phyloP scores from a whole-genome alignment of 371 early-diverging fungal species.

The Mortierella sp. region DNA sequence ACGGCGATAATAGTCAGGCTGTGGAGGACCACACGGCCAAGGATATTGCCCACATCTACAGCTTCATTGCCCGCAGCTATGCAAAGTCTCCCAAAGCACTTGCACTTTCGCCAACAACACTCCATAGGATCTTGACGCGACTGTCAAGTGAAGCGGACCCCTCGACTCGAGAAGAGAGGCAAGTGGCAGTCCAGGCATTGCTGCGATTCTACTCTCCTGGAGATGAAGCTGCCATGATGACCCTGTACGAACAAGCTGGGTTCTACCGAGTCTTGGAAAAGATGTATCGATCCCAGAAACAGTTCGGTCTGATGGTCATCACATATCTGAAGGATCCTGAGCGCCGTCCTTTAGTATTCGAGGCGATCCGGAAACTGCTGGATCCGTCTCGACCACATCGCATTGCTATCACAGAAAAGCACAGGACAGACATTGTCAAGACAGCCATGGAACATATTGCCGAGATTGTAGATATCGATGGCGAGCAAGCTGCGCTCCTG shows the following conservation, averaged over 20 bases:
- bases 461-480: slow-evolving; percentile 77
- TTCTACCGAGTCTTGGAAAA: slow-evolving; percentile 81
- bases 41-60: slow-evolving; percentile 68
- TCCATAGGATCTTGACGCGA: slow-evolving; percentile 68
- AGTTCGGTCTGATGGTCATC: slow-evolving; percentile 73
- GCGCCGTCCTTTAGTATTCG: slow-evolving; percentile 66
- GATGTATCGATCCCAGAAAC: slow-evolving; percentile 69
- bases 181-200: slow-evolving; percentile 73
- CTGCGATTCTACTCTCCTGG: slow-evolving; percentile 70
- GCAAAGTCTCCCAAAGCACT: slow-evolving; percentile 75
- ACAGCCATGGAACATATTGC: slow-evolving; percentile 73
- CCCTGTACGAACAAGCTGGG: slow-evolving; percentile 71
- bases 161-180: slow-evolving; percentile 70
- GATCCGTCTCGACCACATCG: slow-evolving; percentile 54
- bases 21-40: slow-evolving; percentile 46
- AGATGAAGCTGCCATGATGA: slow-evolving; percentile 66
- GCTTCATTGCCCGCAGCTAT: slow-evolving; percentile 75
- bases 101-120: slow-evolving; percentile 65
- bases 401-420: slow-evolving; percentile 58
- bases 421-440: slow-evolving; percentile 68
- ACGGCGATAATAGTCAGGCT: background rate
- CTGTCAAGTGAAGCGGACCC: slow-evolving; percentile 67
- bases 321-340: slow-evolving; percentile 78
- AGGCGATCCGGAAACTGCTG: slow-evolving; percentile 67
- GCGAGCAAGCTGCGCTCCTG: slow-evolving; percentile 69